Percentiles rank a stretch among this genome's conserved stretches.
Conservation (phyloP, 768 basidiomycete species). For the Cyclocybe cylindracea region DNA sequence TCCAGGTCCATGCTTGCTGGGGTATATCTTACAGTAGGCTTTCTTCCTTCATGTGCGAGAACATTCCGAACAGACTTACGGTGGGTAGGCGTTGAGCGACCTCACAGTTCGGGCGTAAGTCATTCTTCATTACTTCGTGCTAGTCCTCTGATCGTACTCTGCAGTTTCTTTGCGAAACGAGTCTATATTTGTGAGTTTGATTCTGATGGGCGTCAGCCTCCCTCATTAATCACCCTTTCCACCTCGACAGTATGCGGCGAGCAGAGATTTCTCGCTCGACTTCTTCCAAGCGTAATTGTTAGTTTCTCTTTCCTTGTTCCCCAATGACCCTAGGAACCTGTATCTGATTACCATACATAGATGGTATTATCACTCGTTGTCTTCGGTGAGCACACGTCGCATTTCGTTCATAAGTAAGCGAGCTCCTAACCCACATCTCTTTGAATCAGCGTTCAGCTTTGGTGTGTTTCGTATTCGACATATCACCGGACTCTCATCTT, state of each 20-base stretch:
- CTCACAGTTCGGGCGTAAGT: conserved; percentile 10
- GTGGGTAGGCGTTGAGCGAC: conserved; percentile 1
- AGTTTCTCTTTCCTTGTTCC: neutral
- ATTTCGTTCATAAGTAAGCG: neutral
- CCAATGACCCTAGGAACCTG: no score
- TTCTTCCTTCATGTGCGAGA: neutral
- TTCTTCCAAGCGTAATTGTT: conserved; percentile 1
- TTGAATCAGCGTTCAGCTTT: neutral
- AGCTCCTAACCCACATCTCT: neutral
- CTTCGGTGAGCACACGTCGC: conserved; percentile 3
- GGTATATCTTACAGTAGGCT: conserved; percentile 4
- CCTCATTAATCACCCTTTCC: neutral
- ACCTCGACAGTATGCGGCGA: neutral
- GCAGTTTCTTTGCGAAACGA: conserved; percentile 11
- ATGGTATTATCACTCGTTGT: conserved; percentile 1
- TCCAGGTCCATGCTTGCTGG: conserved; percentile 7
- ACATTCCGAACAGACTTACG: neutral
- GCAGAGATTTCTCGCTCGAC: neutral
- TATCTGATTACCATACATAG: neutral
- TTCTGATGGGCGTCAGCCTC: no score
- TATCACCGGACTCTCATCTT: no score
- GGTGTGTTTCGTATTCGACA: no score
- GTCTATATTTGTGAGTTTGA: conserved; percentile 10
- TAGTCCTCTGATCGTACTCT: neutral
- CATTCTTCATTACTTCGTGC: neutral